These are phyloP conservation scores for Picochlorum sp. DNA, from an alignment of 139 green algal genomes.

Conservation along the genomic window DNA sequence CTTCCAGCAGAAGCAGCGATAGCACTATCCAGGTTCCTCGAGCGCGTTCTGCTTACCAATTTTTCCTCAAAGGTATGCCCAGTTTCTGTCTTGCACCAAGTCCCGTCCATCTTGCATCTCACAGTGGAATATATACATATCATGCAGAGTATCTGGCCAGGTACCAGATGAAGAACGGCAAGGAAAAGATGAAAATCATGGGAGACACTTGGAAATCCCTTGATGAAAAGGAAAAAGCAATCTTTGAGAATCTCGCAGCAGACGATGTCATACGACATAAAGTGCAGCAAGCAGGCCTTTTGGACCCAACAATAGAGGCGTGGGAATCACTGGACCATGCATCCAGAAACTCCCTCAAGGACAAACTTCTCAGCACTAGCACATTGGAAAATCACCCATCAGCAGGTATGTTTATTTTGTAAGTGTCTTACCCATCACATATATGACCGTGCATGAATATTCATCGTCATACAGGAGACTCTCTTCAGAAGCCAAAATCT, in stretches of 20 bases:
- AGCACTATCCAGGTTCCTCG: background rate
- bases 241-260: background rate
- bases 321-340: background rate
- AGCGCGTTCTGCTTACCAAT: slow-evolving; percentile 10
- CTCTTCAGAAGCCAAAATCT: slow-evolving; percentile 7
- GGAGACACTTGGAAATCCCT: slow-evolving; percentile 3
- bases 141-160: slow-evolving; percentile 10
- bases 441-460: no score
- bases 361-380: no score
- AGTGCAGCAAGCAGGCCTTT: background rate
- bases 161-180: background rate
- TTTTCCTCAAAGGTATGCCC: slow-evolving; percentile 2
- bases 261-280: background rate
- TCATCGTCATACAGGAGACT: background rate
- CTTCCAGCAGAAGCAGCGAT: background rate
- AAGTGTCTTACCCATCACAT: no score
- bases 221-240: background rate
- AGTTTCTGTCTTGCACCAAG: no score
- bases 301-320: background rate
- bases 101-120: background rate
- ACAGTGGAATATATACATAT: background rate
- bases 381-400: no score
- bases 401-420: no score
- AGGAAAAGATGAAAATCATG: slow-evolving; percentile 5
- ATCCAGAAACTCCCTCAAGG: background rate